Evolutionary conservation across 164 flowering plant genomes (phyloP).

Genomic region (Chloranthus sessilifolius): DNA sequence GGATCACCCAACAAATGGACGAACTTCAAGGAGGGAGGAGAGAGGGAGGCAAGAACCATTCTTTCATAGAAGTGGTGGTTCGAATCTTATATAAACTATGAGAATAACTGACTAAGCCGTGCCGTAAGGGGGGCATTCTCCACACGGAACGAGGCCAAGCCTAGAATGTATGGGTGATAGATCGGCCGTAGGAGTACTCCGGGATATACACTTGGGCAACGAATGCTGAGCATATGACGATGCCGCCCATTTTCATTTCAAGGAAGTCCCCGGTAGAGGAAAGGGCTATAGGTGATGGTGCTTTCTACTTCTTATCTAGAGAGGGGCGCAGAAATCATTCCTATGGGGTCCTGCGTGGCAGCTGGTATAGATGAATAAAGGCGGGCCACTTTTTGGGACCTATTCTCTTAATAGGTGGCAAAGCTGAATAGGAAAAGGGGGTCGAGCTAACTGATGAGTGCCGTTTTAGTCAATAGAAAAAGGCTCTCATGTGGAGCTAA

Average conservation of each 20-base stretch:
- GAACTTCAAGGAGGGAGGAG: too few species aligned
- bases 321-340: constrained; percentile 9
- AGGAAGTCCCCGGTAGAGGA: constrained; percentile 6
- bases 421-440: not conserved
- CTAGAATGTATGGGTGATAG: constrained; percentile 9
- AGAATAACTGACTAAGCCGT: not conserved
- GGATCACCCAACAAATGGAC: not conserved
- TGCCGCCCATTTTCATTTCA: not conserved
- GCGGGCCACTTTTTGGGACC: not conserved
- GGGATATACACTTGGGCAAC: not conserved
- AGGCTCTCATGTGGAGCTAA: not conserved
- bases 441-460: not conserved
- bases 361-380: constrained; percentile 9
- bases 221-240: not conserved
- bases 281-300: constrained; percentile 8
- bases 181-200: not conserved
- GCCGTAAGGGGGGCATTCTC: constrained; percentile 6
- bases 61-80: not conserved
- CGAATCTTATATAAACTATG: not conserved
- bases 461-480: not conserved
- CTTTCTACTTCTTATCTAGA: constrained; percentile 9
- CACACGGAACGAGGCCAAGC: constrained; percentile 6
- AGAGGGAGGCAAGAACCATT: too few species aligned
- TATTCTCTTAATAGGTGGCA: not conserved
- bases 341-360: constrained; percentile 6